Conservation (phyloP, 73 alveolate genomes). For the Paramecium pentaurelia region DNA sequence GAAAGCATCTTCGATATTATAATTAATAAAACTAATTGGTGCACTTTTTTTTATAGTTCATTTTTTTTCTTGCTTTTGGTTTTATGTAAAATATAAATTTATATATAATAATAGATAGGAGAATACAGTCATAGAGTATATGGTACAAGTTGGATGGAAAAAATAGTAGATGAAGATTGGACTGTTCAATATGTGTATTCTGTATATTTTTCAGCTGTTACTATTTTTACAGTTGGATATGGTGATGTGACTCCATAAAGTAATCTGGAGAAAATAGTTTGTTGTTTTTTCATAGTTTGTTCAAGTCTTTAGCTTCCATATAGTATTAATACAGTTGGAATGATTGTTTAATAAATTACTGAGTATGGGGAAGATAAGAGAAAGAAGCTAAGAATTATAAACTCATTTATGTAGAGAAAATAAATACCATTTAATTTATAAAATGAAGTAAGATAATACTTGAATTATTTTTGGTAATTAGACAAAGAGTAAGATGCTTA, state of each 20-base stretch:
- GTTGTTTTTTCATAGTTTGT: constrained; percentile 63
- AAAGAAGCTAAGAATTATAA: constrained; percentile 62
- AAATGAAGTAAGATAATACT: constrained; percentile 59
- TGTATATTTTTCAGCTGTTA: constrained; percentile 70
- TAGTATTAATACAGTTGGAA: constrained; percentile 70
- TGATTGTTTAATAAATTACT: constrained; percentile 47
- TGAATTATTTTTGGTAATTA: constrained; percentile 66
- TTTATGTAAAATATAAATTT: background rate
- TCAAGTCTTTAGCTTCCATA: constrained; percentile 80
- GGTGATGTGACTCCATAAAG: constrained; percentile 70
- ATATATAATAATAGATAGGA: background rate
- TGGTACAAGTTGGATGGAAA: constrained; percentile 60
- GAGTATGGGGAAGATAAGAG: constrained; percentile 55
- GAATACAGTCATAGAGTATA: background rate
- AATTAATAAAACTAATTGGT: background rate
- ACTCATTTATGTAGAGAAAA: constrained; percentile 53
- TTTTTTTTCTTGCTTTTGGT: constrained; percentile 20
- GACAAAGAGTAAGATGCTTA: background rate
- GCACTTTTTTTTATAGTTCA: background rate
- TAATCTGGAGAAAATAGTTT: constrained; percentile 52
- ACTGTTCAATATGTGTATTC: constrained; percentile 59
- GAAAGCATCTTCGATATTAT: background rate
- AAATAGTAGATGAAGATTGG: background rate
- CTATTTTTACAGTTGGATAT: constrained; percentile 76
- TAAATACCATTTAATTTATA: constrained; percentile 57